A percentile compares a stretch with the other conserved stretches of the same genome.
These are phyloP conservation scores for Azolla pinnata DNA, from an alignment of 75 land plant genomes.

Conservation along the genomic window DNA sequence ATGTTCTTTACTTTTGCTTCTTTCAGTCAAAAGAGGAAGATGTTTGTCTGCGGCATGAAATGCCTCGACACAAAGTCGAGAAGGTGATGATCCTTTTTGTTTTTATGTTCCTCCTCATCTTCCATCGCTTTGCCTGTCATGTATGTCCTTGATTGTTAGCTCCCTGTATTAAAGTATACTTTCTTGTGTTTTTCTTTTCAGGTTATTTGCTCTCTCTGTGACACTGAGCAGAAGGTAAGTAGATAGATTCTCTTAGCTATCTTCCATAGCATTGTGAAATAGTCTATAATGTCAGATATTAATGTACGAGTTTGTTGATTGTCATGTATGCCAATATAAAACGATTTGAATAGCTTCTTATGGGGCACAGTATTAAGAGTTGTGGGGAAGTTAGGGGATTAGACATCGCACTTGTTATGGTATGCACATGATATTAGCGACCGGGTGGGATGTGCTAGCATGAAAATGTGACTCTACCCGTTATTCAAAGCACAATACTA, in stretches of 20 bases:
- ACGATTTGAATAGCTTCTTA: too few species aligned
- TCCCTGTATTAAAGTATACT: background rate
- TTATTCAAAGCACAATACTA: too few species aligned
- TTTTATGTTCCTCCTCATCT: too few species aligned
- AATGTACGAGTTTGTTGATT: background rate
- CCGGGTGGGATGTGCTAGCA: too few species aligned
- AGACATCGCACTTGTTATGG: too few species aligned
- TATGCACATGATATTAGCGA: too few species aligned
- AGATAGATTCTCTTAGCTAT: constrained; percentile 21
- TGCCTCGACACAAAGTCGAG: constrained; percentile 20
- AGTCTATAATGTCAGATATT: background rate
- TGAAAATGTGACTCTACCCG: too few species aligned
- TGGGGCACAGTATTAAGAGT: too few species aligned
- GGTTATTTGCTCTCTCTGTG: constrained; percentile 90
- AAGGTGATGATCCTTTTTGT: background rate
- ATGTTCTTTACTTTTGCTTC: background rate
- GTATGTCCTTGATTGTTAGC: background rate
- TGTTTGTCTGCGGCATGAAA: constrained; percentile 18
- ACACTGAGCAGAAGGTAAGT: constrained; percentile 71
- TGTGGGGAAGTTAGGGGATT: too few species aligned
- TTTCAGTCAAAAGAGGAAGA: constrained; percentile 10
- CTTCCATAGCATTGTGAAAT: too few species aligned
- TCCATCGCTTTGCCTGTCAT: background rate
- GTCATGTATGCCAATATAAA: too few species aligned
- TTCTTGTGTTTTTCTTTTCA: constrained; percentile 6